Evolutionary conservation across 2,329 filamentous ascomycete species (phyloP), one percentile per base, ranked within the genome.

Genomic region (Pezicula rhizophila): DNA sequence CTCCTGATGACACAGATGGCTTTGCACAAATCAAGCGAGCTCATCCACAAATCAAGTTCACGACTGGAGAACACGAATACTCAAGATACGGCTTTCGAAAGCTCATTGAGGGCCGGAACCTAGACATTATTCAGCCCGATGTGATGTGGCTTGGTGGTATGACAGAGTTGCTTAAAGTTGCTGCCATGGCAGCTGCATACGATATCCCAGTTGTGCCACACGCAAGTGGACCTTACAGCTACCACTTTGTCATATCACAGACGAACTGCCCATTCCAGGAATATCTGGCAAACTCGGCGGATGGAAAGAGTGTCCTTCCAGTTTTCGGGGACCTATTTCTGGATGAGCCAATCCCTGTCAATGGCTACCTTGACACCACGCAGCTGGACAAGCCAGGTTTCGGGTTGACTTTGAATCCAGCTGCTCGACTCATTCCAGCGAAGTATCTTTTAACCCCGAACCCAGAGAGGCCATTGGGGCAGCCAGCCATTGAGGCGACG

Each of bases 81-180:
- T 95, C 89, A 6, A 80, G 89, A 60, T 96, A 91, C 64, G 91
- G 91, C 26, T 96, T 96, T 80, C 87, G 92, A 58, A 95, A 96
- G 74, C 80, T 96, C 39, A 84, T 96, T 54, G 89, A 96, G 70
- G 86, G 85, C 48, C 88, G 90, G 57, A 95, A 95, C 69, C 74
- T 96, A 52, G 91, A 96, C 66, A 95, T 96, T 59, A 82, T 96
- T 61, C 91, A 96, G 71, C 91, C 91, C 12, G 91, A 96, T 64
- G 90, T 96, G 55, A 96, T 96, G 91, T 96, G 91, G 91, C 82
- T 96, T 12, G 91, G 91, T 54, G 91, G 91, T 53, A 68, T 96
- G 76, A 96, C 91, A 1, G 91, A 96, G 70, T 77, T 96, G 50
- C 82, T 96, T 57, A 93, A 89, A 70, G 85, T 96, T 46, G 80